Conservation (phyloP, 2,329 filamentous ascomycete genomes). For the Aspergillus versicolor region DNA sequence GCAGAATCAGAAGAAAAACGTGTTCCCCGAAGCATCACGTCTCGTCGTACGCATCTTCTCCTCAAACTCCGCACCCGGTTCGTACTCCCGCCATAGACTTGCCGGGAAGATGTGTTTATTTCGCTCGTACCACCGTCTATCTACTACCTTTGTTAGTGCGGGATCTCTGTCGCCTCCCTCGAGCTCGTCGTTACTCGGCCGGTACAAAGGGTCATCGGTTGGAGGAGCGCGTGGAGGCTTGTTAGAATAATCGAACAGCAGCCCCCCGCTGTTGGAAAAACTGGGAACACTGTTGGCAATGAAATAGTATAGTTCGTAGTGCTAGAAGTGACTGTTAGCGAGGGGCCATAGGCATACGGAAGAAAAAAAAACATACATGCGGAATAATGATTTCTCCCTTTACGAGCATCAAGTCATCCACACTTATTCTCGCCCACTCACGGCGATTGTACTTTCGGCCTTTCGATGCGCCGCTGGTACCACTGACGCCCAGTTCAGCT, state of each 20-base stretch:
- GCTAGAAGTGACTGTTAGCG: conserved; percentile 52
- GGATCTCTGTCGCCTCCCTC: conserved; percentile 81
- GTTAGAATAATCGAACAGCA: conserved; percentile 74
- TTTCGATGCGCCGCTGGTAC: conserved; percentile 48
- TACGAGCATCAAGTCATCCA: conserved; percentile 94
- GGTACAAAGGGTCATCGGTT: conserved; percentile 42
- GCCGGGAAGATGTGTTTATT: conserved; percentile 99
- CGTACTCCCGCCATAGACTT: conserved; percentile 93
- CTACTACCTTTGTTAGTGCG: conserved; percentile 85
- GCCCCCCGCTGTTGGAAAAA: conserved; percentile 69
- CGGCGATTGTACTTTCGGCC: conserved; percentile 61
- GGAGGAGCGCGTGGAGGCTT: conserved; percentile 34
- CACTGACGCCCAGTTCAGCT: conserved; percentile 74
- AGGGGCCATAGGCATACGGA: not conserved
- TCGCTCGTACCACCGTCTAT: conserved; percentile 92
- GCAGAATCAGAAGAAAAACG: conserved; percentile 71
- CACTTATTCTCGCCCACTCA: conserved; percentile 89
- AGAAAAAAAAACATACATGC: conserved; percentile 64
- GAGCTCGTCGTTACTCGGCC: conserved; percentile 55
- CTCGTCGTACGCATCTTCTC: conserved; percentile 66
- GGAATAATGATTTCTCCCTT: conserved; percentile 88
- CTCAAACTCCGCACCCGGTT: conserved; percentile 76
- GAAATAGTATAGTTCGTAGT: conserved; percentile 97
- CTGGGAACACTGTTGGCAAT: conserved; percentile 71
- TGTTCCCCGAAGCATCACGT: conserved; percentile 84